Evolutionary conservation across 805 yeast species (phyloP).

Genomic region (Spathaspora girioi): DNA sequence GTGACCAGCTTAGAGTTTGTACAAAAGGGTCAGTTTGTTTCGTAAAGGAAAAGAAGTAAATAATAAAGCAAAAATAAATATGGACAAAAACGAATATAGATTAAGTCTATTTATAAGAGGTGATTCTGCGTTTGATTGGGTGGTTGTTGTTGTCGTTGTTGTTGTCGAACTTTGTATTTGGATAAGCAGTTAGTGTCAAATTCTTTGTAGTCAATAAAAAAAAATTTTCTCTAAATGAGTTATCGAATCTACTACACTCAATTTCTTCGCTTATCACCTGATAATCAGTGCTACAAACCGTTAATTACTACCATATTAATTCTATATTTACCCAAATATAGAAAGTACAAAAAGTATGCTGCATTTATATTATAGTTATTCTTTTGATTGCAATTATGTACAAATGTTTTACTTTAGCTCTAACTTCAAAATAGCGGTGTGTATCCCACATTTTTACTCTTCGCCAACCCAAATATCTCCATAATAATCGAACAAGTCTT

Average conservation of each 20-base stretch:
- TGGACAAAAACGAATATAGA: constrained; percentile 23
- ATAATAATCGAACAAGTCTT: constrained; percentile 32
- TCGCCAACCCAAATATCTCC: constrained; percentile 53
- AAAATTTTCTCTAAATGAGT: no score
- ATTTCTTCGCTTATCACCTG: no score
- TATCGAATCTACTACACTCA: no score
- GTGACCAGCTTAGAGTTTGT: constrained; percentile 13
- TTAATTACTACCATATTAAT: no score
- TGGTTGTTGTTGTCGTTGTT: not conserved
- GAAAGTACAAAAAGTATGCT: no score
- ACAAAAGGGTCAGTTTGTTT: constrained; percentile 18
- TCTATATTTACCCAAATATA: no score
- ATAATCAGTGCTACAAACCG: no score
- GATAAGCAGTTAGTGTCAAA: not conserved
- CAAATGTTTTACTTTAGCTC: not conserved
- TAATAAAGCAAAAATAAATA: constrained; percentile 27
- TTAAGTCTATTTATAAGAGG: not conserved
- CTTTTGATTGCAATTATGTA: no score
- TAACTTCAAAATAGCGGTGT: constrained; percentile 4
- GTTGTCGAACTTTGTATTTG: not conserved
- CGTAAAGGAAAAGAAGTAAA: constrained; percentile 24
- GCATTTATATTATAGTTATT: no score
- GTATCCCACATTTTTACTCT: constrained; percentile 21
- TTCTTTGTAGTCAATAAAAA: not conserved
- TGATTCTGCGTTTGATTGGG: not conserved